Base-by-base conservation (phyloP, 352 stramenopile genomes). In the Phytophthora pluvialis region DNA sequence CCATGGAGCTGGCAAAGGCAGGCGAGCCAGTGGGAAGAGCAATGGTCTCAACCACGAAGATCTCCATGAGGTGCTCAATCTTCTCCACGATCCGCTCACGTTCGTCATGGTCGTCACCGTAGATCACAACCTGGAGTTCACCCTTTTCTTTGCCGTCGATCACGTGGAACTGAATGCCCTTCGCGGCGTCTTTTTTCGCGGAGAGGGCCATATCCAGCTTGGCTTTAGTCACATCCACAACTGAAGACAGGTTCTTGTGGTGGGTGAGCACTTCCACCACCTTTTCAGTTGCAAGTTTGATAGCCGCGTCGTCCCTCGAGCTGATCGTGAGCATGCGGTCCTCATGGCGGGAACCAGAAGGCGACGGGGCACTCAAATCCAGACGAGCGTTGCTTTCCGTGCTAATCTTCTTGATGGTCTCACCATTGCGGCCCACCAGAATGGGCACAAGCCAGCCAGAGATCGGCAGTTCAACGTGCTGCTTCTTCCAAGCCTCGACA, bases 401-500 rank as follows among this genome's bases (percentile, higher is more conserved):
- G 32, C 72, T 77, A 5, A 94, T 74, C 60, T 88, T 88, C 70
- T 90, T 88, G 60, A 94, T 94, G 12, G 78, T 86, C 44, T 94
- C 86, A 36, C 86, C 86, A 60, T 74, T 92, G 52, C 90, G 90
- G 35, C 86, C 86, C 11, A 94, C 70, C 5, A 94, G 61, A 25
- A 89, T 72, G 1, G 86, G 86, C 21, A 90, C 78, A 26, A 94
- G 62, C 80, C 84, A 94, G 11, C 70, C 61, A 33, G 77, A 62
- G 44, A 94, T 72, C 3, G 73, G 55, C n/a, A 94, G 21, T 45
- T 91, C 80, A 1, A 90, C 64, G 52, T 91, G 80, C 47, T 91
- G 81, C 52, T 88, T 81, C 68, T 87, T 82, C 79, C 83, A 91
- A 9, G 60, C 50, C 38, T 80, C 61, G 7, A 90, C 45, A 49